Evolutionary conservation across 2,329 filamentous ascomycete species (phyloP), one percentile per base, ranked within the genome.

Genomic region (Byssoonygena ceratinophila): DNA sequence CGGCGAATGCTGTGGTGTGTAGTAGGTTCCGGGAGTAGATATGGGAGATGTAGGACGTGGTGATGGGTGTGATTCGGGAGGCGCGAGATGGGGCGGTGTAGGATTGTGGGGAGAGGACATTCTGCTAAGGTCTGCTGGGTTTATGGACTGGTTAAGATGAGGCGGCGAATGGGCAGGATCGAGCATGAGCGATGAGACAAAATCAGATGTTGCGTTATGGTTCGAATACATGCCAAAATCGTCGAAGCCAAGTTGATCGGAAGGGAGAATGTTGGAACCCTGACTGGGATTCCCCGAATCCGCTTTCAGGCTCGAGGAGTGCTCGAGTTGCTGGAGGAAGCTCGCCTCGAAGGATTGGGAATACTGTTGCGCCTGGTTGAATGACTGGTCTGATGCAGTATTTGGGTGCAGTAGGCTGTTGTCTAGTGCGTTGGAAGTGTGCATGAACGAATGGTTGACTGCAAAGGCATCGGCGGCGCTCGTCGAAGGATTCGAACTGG

Each of bases 1-100:
- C 51, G 80, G 74, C 50, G 80, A 81, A 63, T 81, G 77, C 53
- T 71, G 72, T 49, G 77, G 74, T 16, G 73, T 75, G 57, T 74
- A 73, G 64, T 74, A 80, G 18, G 55, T 50, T 29, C 46, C 39
- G 1, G 48, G 55, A 12, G 52, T 56, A n/a, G 55, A 56, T 36
- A 47, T 40, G 7, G 54, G 54, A 11, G 55, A 56, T 23, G 52
- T 40, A 22, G 55, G 47, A 11, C 55, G 55, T n/a, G 55, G 55
- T 9, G 54, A 56, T 1, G 51, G 27, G 32, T 34, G 34, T 12
- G 47, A 45, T 44, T 56, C 55, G 5, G 55, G 55, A 22, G 55
- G 52, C 6, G 44, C 39, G 20, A 56, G 44, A 31, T 56, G 55
- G 7, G 55, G 55, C n/a, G 55, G 52, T 4, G 52, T 40, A 6